Base-by-base conservation (phyloP, 768 basidiomycete genomes). In the Boletales sp. region DNA sequence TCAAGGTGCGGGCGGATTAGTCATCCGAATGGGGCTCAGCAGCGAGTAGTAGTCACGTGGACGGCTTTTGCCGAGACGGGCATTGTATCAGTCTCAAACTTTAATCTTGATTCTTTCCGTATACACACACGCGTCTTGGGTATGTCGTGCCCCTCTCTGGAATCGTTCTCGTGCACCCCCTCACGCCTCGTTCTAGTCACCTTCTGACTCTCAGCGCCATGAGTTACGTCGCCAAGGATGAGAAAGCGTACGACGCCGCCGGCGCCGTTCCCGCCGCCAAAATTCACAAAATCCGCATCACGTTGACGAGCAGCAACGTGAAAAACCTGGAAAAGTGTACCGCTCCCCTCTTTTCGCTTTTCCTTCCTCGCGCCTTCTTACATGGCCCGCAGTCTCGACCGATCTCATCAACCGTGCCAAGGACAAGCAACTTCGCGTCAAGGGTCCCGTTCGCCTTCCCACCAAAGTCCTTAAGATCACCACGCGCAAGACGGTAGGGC, bases 401-500 rank as follows among this genome's bases (percentile, higher is more conserved):
- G 96, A 98, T 72, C 83, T 99, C 69, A 90, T 99, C 75, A 94
- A 94, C 83, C 86, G 95, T 55, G 95, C 96, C 62, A 98, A 98
- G 81, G 95, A 98, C 83, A 94, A 94, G 81, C 91, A 97, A 73
- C 92, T 99, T 68, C 90, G 90, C 55, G 96, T 98, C 72, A 97
- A 96, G 77, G 96, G 96, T 53, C 96, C 96, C 58, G 94, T 99
- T 65, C 88, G 96, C 59, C 89, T 99, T 65, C 96, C 96, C 56
- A 99, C 96, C 73, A 98, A 98, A 79, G 87, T 94, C 69, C 84
- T 99, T 66, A 94, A 91, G 76, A 94, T 98, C 79, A 96, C 94
- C 73, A 99, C 95, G 74, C 90, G 96, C 68, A 99, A 99, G 74
- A 95, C 96, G 57, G 94, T 94, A 54, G 59, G 90, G 79, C 7